Base-by-base conservation (phyloP, 108 stramenopile species). In the Stephanodiscus minutulus region DNA sequence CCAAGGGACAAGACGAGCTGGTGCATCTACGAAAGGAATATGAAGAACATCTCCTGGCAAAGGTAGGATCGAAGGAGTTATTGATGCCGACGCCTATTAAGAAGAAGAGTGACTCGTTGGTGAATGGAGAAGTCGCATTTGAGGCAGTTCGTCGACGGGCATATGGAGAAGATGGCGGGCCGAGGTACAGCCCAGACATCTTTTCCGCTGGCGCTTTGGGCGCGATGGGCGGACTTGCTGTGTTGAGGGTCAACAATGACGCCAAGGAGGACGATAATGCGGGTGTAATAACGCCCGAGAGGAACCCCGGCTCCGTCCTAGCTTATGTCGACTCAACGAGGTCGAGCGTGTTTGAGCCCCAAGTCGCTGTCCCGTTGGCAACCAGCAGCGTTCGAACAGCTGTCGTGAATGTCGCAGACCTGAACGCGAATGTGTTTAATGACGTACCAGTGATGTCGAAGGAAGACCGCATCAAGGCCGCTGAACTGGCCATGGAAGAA, bases 401-500 rank as follows among this genome's bases (percentile, higher is more conserved):
- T 12, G 29, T 48, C 22, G 49, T 43, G 24, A 21, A 44, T 4
- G 25, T 58, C 33, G n/a, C 13, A 3, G 39, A 43, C 41, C 22
- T 57, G 5, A 13, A 57, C 29, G 37, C 57, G 48, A 72, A 79
- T 56, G 18, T 68, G 21, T 66, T 79, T 36, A 56, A 72, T 35
- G 70, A 79, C 11, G 54, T 68, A 10, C 77, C 77, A 21, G 59
- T 79, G 12, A 44, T 79, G 37, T 72, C 77, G 27, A 66, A 39
- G 27, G 70, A 72, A 49, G 74, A 81, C 27, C 65, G 54, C 1
- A 61, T 66, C 5, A 39, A 73, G 57, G 72, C 57, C 15, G 87
- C 91, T n/a, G 64, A 77, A 21, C 47, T 60, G 43, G 89, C 89
- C 18, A 92, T 90, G 89, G 68, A 88, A 25, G 79, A 84, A 29